A percentile compares a stretch with the other conserved stretches of the same genome.
phyloP scores from a whole-genome alignment of 2,329 filamentous ascomycete species.

The Ceratocystis cacaofunesta region DNA sequence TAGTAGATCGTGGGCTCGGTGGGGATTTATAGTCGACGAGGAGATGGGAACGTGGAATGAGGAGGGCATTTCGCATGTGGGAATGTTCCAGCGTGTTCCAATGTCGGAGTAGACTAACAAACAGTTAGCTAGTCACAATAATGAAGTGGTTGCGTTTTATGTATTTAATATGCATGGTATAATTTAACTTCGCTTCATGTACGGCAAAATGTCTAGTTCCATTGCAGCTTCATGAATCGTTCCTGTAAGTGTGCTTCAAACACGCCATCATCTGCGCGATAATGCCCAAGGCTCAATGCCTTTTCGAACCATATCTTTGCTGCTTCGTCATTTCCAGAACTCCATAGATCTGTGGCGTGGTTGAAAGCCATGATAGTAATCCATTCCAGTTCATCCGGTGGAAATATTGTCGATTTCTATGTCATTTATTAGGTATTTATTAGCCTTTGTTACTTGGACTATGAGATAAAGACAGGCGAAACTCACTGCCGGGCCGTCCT shows the following conservation, averaged over 20 bases:
- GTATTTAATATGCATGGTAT: not conserved
- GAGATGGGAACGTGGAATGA: slow-evolving; percentile 65
- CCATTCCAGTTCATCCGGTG: slow-evolving; percentile 58
- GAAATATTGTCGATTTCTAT: slow-evolving; percentile 31
- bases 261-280: slow-evolving; percentile 38
- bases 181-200: not conserved
- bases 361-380: slow-evolving; percentile 57
- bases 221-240: slow-evolving; percentile 30
- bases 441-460: not conserved
- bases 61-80: slow-evolving; percentile 71
- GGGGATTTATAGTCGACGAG: slow-evolving; percentile 62
- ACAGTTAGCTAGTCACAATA: too few relatives aligned
- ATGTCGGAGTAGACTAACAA: slow-evolving; percentile 18
- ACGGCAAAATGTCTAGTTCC: slow-evolving; percentile 5
- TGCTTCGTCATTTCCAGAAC: slow-evolving; percentile 36
- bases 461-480: slow-evolving; percentile 1
- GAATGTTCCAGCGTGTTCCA: slow-evolving; percentile 53
- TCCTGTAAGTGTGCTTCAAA: slow-evolving; percentile 32
- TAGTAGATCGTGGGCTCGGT: slow-evolving; percentile 48
- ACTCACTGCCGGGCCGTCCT: slow-evolving; percentile 34
- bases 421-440: slow-evolving; percentile 8
- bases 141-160: not conserved
- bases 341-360: slow-evolving; percentile 51
- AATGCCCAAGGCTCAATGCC: slow-evolving; percentile 46
- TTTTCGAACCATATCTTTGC: slow-evolving; percentile 48